Base-by-base conservation (phyloP, 768 basidiomycete species). In the Suillus ampliporus region DNA sequence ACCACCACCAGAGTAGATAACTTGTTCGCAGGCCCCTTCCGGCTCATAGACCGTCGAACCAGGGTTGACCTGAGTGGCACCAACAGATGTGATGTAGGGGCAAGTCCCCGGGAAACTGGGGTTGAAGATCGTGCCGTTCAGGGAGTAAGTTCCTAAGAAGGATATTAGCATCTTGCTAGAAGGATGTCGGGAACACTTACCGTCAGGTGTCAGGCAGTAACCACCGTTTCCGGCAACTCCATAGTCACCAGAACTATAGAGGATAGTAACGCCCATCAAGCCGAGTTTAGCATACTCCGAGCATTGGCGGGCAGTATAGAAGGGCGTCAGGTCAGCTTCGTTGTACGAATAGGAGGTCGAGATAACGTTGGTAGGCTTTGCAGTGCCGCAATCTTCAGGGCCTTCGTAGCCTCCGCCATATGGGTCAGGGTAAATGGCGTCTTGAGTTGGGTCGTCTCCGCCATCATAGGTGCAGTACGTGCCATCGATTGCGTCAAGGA, bases 1-100 rank as follows among this genome's bases (percentile, higher is more conserved):
- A 3, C 89, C 89, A 46, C 89, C 90, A 1, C 88, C 87, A 21
- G 88, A 86, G 75, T 89, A 86, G 72, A 73, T 78, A 54, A 82
- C 76, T 2, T 73, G 34, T 65, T 69, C 71, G 44, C 70, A 76
- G 11, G 84, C 88, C 37, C 83, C 77, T 70, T 91, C 89, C 5
- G 89, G 88, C 6, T 75, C 68, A 8, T 56, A 68, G 17, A 74
- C 74, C 7, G 72, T 77, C 3, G 69, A 57, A 38, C 74, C 74
- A 4, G 76, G 71, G 71, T 83, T 84, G 61, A 87, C 74, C 50
- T 75, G 75, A 1, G 79, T 82, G 1, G 79, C 71, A 13, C 84
- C 84, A 43, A 85, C 81, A 7, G 84, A 78, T 23, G 84, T 84
- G 28, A 84, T 68, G 61, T 73, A 84, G 23, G 83, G 79, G 58